phyloP scores from a whole-genome alignment of 192 early-diverging fungal species.

The Polychytrium aggregatum region DNA sequence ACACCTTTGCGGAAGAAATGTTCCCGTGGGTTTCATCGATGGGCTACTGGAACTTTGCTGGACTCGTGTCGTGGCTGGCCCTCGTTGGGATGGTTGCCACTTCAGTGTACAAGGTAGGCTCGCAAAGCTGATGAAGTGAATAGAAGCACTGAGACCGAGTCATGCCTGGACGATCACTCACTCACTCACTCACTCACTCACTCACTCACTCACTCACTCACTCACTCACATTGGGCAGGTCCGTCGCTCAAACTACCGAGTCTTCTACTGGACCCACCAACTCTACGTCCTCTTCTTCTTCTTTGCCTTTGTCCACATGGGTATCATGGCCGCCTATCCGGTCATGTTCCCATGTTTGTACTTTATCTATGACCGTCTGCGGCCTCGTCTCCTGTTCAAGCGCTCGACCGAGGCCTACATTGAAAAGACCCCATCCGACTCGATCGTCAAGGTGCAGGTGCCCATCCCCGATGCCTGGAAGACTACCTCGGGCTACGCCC shows the following conservation, averaged over 20 bases:
- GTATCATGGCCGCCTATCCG: no score
- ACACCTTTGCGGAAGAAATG: neutral
- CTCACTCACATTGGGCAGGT: no score
- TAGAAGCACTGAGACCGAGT: no score
- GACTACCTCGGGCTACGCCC: neutral
- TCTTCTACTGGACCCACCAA: constrained; percentile 13
- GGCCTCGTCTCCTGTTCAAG: neutral
- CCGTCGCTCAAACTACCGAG: neutral
- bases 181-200: no score
- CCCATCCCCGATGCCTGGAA: neutral
- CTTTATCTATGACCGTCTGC: constrained; percentile 8
- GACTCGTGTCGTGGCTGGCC: constrained; percentile 7
- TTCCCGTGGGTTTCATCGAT: neutral
- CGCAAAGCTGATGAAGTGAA: no score
- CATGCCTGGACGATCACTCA: no score
- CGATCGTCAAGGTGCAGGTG: neutral
- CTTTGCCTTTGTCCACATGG: constrained; percentile 6
- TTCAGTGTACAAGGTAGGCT: constrained; percentile 5
- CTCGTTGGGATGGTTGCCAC: constrained; percentile 2
- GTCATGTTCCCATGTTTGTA: constrained; percentile 7
- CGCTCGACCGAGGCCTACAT: neutral
- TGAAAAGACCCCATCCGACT: neutral
- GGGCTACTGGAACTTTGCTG: constrained; percentile 10
- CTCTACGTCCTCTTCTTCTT: constrained; percentile 8
- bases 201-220: no score